Evolutionary conservation across 2,329 filamentous ascomycete genomes (phyloP).

Genomic region (Ophiostoma pallidulum): DNA sequence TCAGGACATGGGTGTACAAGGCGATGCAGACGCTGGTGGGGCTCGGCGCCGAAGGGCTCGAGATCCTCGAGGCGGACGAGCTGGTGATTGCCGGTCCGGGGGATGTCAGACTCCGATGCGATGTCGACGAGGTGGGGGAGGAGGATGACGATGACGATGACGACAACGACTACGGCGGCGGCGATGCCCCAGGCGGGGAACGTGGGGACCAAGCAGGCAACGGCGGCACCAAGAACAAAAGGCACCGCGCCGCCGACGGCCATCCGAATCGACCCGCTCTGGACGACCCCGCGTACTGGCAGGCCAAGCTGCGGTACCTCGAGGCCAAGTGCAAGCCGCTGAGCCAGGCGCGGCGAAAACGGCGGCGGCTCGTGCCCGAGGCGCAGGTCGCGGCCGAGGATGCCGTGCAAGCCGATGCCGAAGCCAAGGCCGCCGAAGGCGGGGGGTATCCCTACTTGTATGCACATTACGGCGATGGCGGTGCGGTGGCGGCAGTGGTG

Average conservation of each 20-base stretch:
- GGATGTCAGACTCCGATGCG: conserved; percentile 11
- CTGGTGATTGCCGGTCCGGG: conserved; percentile 12
- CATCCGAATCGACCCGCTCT: neutral
- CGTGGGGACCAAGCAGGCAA: neutral
- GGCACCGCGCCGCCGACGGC: too few species aligned
- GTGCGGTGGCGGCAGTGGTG: neutral
- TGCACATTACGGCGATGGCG: too few species aligned
- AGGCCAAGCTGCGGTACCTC: conserved; percentile 11
- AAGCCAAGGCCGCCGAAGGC: conserved; percentile 1
- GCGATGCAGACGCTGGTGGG: conserved; percentile 10
- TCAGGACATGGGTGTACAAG: conserved; percentile 10
- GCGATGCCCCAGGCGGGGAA: neutral
- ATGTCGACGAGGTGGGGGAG: neutral
- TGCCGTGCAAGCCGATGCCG: neutral
- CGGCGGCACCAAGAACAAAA: neutral
- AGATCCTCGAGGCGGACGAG: conserved; percentile 7
- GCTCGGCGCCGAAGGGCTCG: conserved; percentile 9
- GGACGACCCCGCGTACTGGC: conserved; percentile 9
- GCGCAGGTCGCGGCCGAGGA: neutral
- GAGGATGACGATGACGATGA: neutral
- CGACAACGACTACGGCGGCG: neutral
- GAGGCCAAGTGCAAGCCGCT: conserved; percentile 11
- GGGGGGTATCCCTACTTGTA: too few species aligned
- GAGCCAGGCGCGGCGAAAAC: conserved; percentile 7
- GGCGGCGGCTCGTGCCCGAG: conserved; percentile 3